phyloP scores from a whole-genome alignment of 768 basidiomycete genomes.

The Lyophyllum decastes region DNA sequence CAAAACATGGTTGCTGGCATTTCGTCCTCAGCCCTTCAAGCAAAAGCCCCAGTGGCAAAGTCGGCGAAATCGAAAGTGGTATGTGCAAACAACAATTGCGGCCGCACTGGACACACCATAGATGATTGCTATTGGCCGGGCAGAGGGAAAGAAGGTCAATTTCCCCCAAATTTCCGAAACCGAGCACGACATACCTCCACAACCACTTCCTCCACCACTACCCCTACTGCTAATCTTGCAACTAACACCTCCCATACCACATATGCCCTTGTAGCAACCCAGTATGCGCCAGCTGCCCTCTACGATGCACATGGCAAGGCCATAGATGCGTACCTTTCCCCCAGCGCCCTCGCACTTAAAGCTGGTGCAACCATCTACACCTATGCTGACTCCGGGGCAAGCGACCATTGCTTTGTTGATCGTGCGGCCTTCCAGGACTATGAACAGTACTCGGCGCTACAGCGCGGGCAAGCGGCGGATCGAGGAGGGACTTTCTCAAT shows the following conservation, averaged over 20 bases:
- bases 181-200: neutral
- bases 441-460: neutral
- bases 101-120: neutral
- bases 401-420: conserved; percentile 1
- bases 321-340: neutral
- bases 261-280: neutral
- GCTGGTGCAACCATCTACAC: neutral
- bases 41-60: neutral
- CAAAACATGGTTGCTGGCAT: neutral
- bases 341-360: neutral
- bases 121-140: neutral
- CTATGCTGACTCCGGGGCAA: neutral
- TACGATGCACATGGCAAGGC: neutral
- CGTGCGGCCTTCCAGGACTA: neutral
- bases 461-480: neutral
- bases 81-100: neutral
- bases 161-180: neutral
- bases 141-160: neutral
- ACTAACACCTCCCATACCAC: neutral
- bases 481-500: neutral
- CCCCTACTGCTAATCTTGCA: neutral
- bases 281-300: neutral
- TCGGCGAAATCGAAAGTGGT: neutral
- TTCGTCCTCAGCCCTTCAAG: neutral
- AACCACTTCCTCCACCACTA: neutral